phyloP scores from a whole-genome alignment of 139 green algal genomes.

The Haematococcus lacustris region DNA sequence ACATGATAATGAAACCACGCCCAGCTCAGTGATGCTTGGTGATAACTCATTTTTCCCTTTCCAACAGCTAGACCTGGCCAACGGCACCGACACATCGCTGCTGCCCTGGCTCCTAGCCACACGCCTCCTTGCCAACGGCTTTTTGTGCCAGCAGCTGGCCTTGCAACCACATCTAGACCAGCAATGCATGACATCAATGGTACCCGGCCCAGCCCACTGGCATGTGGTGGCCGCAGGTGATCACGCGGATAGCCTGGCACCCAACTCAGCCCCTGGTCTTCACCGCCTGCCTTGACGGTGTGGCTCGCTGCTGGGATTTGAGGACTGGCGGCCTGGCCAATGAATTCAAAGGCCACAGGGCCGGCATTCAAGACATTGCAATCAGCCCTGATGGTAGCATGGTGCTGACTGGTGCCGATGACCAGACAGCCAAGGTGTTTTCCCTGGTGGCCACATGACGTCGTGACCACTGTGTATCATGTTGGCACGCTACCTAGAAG shows the following conservation, averaged over 20 bases:
- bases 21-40: too few relatives aligned
- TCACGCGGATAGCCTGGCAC: slow-evolving; percentile 59
- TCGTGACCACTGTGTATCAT: too few relatives aligned
- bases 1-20: too few relatives aligned
- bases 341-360: slow-evolving; percentile 46
- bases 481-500: too few relatives aligned
- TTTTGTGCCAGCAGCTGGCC: too few relatives aligned
- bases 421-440: slow-evolving; percentile 66
- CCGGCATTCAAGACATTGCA: slow-evolving; percentile 60
- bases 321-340: slow-evolving; percentile 49
- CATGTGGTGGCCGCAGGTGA: slow-evolving; percentile 23
- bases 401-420: slow-evolving; percentile 66
- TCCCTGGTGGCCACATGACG: too few relatives aligned
- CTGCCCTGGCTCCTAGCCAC: too few relatives aligned
- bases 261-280: slow-evolving; percentile 58
- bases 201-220: too few relatives aligned
- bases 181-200: too few relatives aligned
- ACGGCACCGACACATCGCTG: too few relatives aligned
- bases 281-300: slow-evolving; percentile 73
- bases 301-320: slow-evolving; percentile 70
- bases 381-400: slow-evolving; percentile 53
- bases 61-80: slow-evolving; percentile 44
- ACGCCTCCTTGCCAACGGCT: too few relatives aligned
- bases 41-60: too few relatives aligned
- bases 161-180: slow-evolving; percentile 53